Evolutionary conservation across 306 rosid genomes (phyloP).

Genomic region (Castanea sativa): DNA sequence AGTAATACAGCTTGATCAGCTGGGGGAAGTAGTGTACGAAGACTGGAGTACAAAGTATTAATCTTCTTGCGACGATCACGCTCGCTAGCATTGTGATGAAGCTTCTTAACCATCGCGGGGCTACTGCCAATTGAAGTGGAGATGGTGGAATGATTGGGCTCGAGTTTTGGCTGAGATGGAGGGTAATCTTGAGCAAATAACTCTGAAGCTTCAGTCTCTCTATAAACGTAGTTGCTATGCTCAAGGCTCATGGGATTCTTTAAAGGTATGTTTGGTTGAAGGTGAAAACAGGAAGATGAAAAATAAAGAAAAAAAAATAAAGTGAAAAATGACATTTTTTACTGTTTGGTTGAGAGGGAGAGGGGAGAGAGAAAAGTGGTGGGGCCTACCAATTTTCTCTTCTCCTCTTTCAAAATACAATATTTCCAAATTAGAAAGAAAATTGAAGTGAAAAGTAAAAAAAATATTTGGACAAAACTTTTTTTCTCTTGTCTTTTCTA

Average conservation of each 20-base stretch:
- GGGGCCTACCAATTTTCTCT: no score
- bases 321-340: no score
- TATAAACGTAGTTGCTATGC: not conserved
- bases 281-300: no score
- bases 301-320: no score
- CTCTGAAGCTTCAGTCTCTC: not conserved
- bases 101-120: constrained; percentile 46
- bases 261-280: no score
- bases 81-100: constrained; percentile 76
- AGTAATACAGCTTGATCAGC: constrained; percentile 48
- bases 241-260: not conserved
- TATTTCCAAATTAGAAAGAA: no score
- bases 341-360: no score
- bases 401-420: no score
- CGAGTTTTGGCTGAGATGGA: not conserved
- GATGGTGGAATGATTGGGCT: not conserved
- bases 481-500: no score
- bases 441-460: no score
- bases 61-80: constrained; percentile 83
- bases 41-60: constrained; percentile 56
- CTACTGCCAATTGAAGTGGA: not conserved
- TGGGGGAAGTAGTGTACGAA: constrained; percentile 62
- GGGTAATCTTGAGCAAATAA: not conserved
- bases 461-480: no score
- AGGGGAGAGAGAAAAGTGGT: no score